Base-by-base conservation (phyloP, 495 filamentous ascomycete genomes). In the Penicillium diatomitis region DNA sequence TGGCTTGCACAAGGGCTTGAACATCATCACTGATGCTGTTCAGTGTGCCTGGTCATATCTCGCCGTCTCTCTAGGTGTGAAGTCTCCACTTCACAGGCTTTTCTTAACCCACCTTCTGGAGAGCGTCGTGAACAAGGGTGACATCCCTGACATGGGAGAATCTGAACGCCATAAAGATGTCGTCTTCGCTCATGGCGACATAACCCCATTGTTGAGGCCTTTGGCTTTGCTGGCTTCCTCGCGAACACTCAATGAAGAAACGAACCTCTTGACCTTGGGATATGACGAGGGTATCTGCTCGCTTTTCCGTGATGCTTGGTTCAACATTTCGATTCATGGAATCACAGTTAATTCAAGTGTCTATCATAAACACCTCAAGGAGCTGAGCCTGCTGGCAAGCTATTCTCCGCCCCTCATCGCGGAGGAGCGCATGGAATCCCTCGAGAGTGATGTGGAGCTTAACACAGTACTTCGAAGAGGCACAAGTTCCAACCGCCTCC, bases 361-460 rank as follows among this genome's bases (percentile, higher is more conserved):
- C 49, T 83, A 81, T 33, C 82, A 81, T 50, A 77, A 76, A 54
- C 78, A 87, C 56, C 56, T 76, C 20, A 80, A 82, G 38, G 88
- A 95, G 53, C 71, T 98, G 20, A 77, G 84, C 32, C 71, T 84
- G 40, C 82, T 98, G 65, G 92, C 92, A 4, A 80, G 85, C 46
- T 80, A 94, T 62, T 94, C 88, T 5, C 85, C 84, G 27, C 85
- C 94, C 3, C 66, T 97, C 46, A 81, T 97, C 12, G 75, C 86
- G 7, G 88, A 95, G 58, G 82, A 88, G 52, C 80, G 87, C 50
- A 84, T 87, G 46, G 88, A 95, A 56, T 86, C 87, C 51, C 69
- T 90, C 5, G 92, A 98, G 68, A 96, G 87, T 59, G 92, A 96
- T 55, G 87, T 98, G 48, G 92, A 97, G 61, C 78, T 96, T 8